phyloP scores from a whole-genome alignment of 2,329 filamentous ascomycete species.

The Cladophialophora immunda region DNA sequence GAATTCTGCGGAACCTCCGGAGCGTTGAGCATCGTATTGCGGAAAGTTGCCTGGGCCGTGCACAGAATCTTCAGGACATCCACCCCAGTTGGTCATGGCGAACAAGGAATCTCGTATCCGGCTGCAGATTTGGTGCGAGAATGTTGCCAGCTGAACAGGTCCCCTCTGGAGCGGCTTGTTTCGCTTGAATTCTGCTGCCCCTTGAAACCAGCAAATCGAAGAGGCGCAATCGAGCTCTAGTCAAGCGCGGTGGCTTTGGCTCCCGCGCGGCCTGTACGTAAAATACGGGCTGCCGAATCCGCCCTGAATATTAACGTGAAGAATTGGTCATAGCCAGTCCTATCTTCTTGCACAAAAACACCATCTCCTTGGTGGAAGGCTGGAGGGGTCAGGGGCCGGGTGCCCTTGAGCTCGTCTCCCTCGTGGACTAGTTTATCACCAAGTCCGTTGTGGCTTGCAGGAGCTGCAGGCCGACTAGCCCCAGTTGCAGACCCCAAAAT shows the following conservation, averaged over 20 bases:
- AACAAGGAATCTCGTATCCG: not conserved
- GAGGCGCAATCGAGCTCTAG: not conserved
- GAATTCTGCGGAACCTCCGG: not conserved
- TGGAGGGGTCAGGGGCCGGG: not conserved
- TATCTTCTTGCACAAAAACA: not conserved
- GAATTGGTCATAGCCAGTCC: not conserved
- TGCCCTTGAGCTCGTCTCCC: not conserved
- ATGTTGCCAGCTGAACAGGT: not conserved
- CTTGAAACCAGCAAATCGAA: slow-evolving; percentile 1
- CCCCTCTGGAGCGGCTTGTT: not conserved
- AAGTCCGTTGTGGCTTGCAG: not conserved
- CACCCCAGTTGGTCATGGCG: not conserved
- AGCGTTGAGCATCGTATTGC: not conserved
- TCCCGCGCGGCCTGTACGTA: not conserved
- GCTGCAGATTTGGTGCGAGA: not conserved
- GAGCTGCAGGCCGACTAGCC: not conserved
- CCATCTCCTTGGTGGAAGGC: not conserved
- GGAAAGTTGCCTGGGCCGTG: not conserved
- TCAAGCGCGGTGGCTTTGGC: not conserved
- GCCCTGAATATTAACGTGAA: not conserved
- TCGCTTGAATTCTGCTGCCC: slow-evolving; percentile 1
- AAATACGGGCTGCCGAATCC: not conserved
- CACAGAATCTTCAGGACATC: not conserved
- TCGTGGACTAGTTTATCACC: not conserved
- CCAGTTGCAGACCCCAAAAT: not conserved